Evolutionary conservation across 495 filamentous ascomycete species (phyloP).

Genomic region (Penicillium ucsense): DNA sequence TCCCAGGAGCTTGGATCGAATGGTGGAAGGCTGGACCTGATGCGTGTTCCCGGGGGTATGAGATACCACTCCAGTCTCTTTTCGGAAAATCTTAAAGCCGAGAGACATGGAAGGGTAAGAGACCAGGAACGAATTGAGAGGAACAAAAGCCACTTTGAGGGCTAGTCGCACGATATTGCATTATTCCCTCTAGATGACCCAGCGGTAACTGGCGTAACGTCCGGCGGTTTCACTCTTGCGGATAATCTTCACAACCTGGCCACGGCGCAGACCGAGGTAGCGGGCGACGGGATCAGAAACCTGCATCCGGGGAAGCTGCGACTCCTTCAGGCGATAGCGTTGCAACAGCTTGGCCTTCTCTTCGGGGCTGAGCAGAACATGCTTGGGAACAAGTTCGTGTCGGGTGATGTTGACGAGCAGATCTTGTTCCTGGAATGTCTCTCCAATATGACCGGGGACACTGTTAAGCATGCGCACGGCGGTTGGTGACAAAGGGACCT

Average conservation of each 20-base stretch:
- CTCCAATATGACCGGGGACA: slow-evolving; percentile 68
- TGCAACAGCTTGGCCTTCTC: slow-evolving; percentile 78
- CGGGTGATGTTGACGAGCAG: slow-evolving; percentile 96
- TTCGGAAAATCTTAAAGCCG: no score
- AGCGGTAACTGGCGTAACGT: slow-evolving; percentile 53
- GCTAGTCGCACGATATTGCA: no score
- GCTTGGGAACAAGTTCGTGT: slow-evolving; percentile 92
- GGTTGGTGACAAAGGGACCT: slow-evolving; percentile 69
- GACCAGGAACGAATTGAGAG: not conserved
- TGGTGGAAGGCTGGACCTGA: slow-evolving; percentile 7
- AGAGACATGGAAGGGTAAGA: not conserved
- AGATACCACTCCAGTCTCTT: not conserved
- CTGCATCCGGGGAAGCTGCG: slow-evolving; percentile 87
- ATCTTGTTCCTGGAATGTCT: slow-evolving; percentile 92
- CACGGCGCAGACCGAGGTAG: slow-evolving; percentile 83
- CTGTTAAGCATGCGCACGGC: slow-evolving; percentile 63
- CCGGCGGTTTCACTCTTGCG: slow-evolving; percentile 59
- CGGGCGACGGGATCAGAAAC: slow-evolving; percentile 82
- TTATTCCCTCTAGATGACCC: slow-evolving; percentile 42
- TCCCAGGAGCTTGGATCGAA: not conserved
- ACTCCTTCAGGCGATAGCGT: slow-evolving; percentile 93
- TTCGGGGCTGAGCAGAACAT: slow-evolving; percentile 78
- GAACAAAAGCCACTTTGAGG: no score
- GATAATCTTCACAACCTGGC: slow-evolving; percentile 98
- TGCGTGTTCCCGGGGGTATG: slow-evolving; percentile 7